Base-by-base conservation (phyloP, 2,329 filamentous ascomycete species). In the Colletotrichum cordylinicola region DNA sequence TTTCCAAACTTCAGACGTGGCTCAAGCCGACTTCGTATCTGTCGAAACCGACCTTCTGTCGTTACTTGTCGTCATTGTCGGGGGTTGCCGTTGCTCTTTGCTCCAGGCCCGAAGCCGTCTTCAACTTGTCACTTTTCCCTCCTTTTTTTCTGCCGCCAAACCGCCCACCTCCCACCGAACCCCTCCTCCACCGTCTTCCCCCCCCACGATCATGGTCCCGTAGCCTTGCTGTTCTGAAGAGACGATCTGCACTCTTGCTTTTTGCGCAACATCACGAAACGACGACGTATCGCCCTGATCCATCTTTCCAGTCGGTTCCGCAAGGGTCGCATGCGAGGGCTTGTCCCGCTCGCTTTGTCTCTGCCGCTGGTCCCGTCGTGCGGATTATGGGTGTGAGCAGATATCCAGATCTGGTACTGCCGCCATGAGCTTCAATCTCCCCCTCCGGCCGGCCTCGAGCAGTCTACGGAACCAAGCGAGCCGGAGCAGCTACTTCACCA, bases 401-500 rank as follows among this genome's bases (percentile, higher is more conserved):
- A 43, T 69, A 76, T 65, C 58, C 39, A 61, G 67, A 67, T 39
- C 62, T 68, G 70, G 67, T 71, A 74, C 73, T 74, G 74, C 72
- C 79, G 83, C 78, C 79, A 90, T 89, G 87, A 90, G 85, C 81
- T 82, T 90, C 82, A 88, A 87, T 76, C 83, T 91, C 43, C 90
- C 90, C 67, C 80, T 91, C 77, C 88, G 89, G 76, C 83, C 86
- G 70, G 85, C 86, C 75, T 85, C 86, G 70, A 82, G 82, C 75
- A 88, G 88, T 77, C 85, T 85, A 79, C 85, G 89, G 78, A 91
- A 91, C 79, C 87, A 89, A 82, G 88, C 90, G 71, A 91, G 89
- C 80, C 86, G 89, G 78, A 90, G 88, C 80, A 90, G 88, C 79
- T 90, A 91, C 81, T 91, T 90, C 80, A 90, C 88, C 70, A 88